Evolutionary conservation across 1,139 yeast genomes (phyloP), one percentile per base, ranked within the genome.

Genomic region (Candida sojae): DNA sequence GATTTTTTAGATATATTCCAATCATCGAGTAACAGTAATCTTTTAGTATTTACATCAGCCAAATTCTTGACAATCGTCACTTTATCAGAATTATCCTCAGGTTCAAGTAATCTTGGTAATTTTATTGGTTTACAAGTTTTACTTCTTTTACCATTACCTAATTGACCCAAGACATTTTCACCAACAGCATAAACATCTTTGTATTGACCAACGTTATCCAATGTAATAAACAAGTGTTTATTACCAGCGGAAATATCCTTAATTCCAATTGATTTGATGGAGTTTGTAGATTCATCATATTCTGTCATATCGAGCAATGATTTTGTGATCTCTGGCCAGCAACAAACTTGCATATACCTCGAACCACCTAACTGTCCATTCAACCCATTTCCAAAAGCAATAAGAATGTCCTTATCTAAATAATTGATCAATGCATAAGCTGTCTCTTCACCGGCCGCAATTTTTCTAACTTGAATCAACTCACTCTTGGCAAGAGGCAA

Each of bases 321-420:
- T 62, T 82, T 82, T 50, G 92, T 65, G 39, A 78, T 76, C 21
- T 79, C 73, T 6, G 97, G 97, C 42, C 75, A 77, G 17, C 82
- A 71, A 58, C 85, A 87, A 12, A 89, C 85, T 62, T 91, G 97
- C 44, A 86, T 70, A 63, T 77, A 91, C 47, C 84, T 73, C 25
- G 89, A 91, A 44, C 82, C 79, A 13, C 97, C 99, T 49, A 91
- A 73, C 66, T 90, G 96, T n/a, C 98, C 99, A 57, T 80, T 79
- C 45, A 87, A 66, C 4, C 98, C 97, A 58, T 84, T 83, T 25
- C 99, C 99, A 69, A 91, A 85, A 5, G 90, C 76, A 56, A 85
- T 71, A 46, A 80, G 66, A 9, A 71, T 52, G 11, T 68, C 64
- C 46, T 66, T 61, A 42, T 53, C 48, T 23, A 64, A 57, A 29